Conservation (phyloP, 2,329 filamentous ascomycete genomes). For the Beauveria sp. region DNA sequence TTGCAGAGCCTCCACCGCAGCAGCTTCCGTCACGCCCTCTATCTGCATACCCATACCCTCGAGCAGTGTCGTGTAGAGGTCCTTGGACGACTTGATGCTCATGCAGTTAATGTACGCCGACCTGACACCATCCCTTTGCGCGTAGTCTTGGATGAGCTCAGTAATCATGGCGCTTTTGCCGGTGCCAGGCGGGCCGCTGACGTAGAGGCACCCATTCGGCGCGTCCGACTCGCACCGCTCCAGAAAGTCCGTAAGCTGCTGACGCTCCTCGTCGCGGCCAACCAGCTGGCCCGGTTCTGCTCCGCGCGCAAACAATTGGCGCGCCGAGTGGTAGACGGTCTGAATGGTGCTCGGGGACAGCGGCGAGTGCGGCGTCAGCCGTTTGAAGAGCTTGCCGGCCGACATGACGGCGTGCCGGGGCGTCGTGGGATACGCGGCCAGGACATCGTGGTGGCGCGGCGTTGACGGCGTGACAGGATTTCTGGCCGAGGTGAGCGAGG, state of each 20-base stretch:
- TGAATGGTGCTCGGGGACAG: conserved; percentile 59
- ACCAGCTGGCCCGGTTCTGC: conserved; percentile 67
- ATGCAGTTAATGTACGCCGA: conserved; percentile 91
- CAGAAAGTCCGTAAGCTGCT: conserved; percentile 63
- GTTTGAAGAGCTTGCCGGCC: conserved; percentile 65
- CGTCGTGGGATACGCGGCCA: conserved; percentile 64
- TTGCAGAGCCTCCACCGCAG: conserved; percentile 61
- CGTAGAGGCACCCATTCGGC: conserved; percentile 77
- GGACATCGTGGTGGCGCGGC: conserved; percentile 70
- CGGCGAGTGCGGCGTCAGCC: conserved; percentile 70
- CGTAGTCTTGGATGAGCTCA: conserved; percentile 60
- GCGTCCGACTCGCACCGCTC: conserved; percentile 50
- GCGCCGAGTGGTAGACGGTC: conserved; percentile 79
- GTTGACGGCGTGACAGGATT: conserved; percentile 63
- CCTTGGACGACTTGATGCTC: conserved; percentile 82
- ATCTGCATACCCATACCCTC: conserved; percentile 56
- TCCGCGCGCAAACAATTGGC: conserved; percentile 78
- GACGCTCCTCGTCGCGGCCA: conserved; percentile 63
- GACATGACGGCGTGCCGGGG: conserved; percentile 79
- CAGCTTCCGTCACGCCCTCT: conserved; percentile 50
- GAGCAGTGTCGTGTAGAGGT: conserved; percentile 74
- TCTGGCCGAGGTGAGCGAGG: conserved; percentile 28
- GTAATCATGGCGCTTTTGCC: conserved; percentile 93
- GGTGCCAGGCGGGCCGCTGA: conserved; percentile 91
- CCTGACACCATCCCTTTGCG: conserved; percentile 46